Evolutionary conservation across 768 basidiomycete species (phyloP), one percentile per base, ranked within the genome.

Genomic region (Trametes maxima): DNA sequence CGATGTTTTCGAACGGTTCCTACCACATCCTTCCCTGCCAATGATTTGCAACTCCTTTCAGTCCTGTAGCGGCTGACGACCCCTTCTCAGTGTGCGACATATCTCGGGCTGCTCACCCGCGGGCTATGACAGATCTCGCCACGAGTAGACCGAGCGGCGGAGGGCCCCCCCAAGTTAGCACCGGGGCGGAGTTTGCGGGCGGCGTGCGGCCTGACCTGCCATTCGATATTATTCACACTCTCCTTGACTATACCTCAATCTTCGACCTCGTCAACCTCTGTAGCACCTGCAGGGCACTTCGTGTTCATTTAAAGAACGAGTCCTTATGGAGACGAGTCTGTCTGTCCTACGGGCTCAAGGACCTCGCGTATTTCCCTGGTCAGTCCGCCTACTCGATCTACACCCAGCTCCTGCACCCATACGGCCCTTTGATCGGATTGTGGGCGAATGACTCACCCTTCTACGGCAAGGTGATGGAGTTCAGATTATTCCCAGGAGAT

Each of bases 381-480:
- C 42, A 43, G 16, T 64, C 67, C 10, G 60, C 62, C 21, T 57
- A 46, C 37, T 42, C 56, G 21, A 22, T 65, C 21, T 68, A 65
- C 54, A 64, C 67, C 8, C 47, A 56, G 14, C 54, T 68, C 13
- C 49, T 68, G n/a, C 56, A 64, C 43, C 52, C 59, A 14, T 68
- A 68, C 45, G 67, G 47, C 25, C 45, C 59, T 8, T 36, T 68
- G 33, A 33, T 65, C 19, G 67, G 67, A 13, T 49, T 65, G 13
- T 68, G 67, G 67, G 67, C 67, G 2, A 68, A 54, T 54, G 67
- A 68, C 48, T 49, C 60, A 19, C 67, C 67, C 0, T 68, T 63
- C 53, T 49, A 57, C 19, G 64, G 67, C 16, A 65, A 62, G n/a
- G 59, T 68, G 25, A n/a, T 68, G n/a, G 59, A 68, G 46, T 68